Evolutionary conservation across 805 yeast species (phyloP).

Genomic region (Suhomyces sp.): DNA sequence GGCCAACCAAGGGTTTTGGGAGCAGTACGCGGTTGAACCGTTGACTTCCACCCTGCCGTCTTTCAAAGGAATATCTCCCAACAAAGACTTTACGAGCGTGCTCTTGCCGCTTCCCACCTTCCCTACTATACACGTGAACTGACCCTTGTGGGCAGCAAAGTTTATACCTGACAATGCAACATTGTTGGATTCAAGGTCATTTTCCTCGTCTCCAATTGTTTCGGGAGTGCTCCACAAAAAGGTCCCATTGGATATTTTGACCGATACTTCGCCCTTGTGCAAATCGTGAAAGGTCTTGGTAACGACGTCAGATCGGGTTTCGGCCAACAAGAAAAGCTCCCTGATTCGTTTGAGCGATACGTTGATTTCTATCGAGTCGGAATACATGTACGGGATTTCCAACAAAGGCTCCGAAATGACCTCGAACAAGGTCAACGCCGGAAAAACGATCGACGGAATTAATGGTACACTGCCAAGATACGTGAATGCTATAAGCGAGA

Average conservation of each 20-base stretch:
- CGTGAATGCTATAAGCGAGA: constrained; percentile 56
- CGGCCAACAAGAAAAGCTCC: constrained; percentile 42
- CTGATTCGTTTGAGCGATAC: constrained; percentile 55
- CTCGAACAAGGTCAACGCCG: constrained; percentile 60
- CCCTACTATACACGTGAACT: constrained; percentile 60
- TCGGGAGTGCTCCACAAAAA: constrained; percentile 45
- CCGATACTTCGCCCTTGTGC: constrained; percentile 29
- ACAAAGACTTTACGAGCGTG: constrained; percentile 49
- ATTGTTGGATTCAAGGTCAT: constrained; percentile 10
- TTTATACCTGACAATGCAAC: constrained; percentile 44
- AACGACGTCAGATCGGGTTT: constrained; percentile 23
- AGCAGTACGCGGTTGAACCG: constrained; percentile 57
- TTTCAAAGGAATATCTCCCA: constrained; percentile 50
- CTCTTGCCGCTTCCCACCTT: constrained; percentile 69
- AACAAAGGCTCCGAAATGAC: constrained; percentile 56
- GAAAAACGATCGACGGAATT: constrained; percentile 67
- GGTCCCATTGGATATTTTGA: constrained; percentile 47
- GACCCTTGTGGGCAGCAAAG: constrained; percentile 51
- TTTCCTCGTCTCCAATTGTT: constrained; percentile 10
- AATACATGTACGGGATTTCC: constrained; percentile 55
- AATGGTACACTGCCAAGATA: constrained; percentile 43
- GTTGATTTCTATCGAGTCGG: constrained; percentile 53
- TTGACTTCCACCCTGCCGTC: constrained; percentile 15
- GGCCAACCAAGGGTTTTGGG: constrained; percentile 57
- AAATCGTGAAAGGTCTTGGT: constrained; percentile 15